phyloP scores from a whole-genome alignment of 176 grass and related monocot species.

The Cymbopogon citratus region DNA sequence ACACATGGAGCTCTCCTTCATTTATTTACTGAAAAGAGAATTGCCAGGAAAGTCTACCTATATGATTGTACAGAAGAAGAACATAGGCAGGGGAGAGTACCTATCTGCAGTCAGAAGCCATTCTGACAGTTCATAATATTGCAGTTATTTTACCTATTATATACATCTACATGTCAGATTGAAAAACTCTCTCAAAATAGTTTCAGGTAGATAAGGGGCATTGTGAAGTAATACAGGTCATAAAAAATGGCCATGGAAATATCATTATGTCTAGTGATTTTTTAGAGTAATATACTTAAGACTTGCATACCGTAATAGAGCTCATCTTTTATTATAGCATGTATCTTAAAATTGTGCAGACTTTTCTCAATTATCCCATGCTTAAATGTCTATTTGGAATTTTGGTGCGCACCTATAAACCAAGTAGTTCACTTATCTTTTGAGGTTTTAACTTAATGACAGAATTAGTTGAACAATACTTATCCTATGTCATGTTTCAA shows the following conservation, averaged over 20 bases:
- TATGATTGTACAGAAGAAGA: too few species aligned
- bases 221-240: neutral
- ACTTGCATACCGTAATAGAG: neutral
- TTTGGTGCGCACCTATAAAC: neutral
- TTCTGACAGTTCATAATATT: neutral
- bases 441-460: neutral
- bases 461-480: conserved; percentile 19
- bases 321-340: neutral
- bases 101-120: neutral
- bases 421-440: conserved; percentile 1
- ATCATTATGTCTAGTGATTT: neutral
- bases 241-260: neutral
- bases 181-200: neutral
- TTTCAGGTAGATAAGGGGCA: neutral
- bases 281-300: conserved; percentile 2
- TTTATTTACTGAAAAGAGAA: neutral
- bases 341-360: neutral
- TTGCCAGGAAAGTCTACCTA: neutral
- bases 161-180: neutral
- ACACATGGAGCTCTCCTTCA: neutral
- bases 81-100: neutral
- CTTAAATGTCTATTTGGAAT: neutral
- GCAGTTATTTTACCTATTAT: neutral
- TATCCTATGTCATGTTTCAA: conserved; percentile 11
- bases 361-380: neutral